Evolutionary conservation across 1,284 basidiomycete genomes (phyloP).

Genomic region (Sanghuangporus baumii): DNA sequence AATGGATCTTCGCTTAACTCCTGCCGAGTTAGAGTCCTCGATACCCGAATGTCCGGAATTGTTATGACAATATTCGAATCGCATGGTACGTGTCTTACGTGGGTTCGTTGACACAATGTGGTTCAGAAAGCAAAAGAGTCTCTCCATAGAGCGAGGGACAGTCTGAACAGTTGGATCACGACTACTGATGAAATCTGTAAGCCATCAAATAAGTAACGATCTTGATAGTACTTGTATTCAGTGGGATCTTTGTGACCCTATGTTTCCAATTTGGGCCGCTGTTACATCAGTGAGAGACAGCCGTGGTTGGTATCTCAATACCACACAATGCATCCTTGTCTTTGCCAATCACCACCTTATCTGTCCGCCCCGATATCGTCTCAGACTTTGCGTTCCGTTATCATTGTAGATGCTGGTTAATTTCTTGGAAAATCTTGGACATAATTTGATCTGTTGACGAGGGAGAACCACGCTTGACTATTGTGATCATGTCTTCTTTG

Average conservation of each 20-base stretch:
- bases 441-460: neutral
- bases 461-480: neutral
- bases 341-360: neutral
- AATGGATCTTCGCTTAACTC: neutral
- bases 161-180: too few species aligned
- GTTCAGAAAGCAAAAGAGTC: too few species aligned
- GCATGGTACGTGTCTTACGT: neutral
- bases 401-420: neutral
- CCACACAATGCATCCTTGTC: slow-evolving; percentile 3
- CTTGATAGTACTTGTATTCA: too few species aligned
- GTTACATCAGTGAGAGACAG: neutral
- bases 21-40: neutral
- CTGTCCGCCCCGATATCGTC: neutral
- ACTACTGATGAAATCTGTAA: neutral
- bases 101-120: too few species aligned
- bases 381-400: neutral
- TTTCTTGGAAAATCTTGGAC: neutral
- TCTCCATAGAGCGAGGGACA: too few species aligned
- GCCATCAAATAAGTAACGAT: neutral
- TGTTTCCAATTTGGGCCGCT: neutral
- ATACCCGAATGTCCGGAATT: neutral
- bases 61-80: neutral
- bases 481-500: neutral
- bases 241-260: neutral
- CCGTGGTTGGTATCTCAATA: neutral